Evolutionary conservation across 2,329 filamentous ascomycete genomes (phyloP), one percentile per base, ranked within the genome.

Genomic region (Fusarium palustre): DNA sequence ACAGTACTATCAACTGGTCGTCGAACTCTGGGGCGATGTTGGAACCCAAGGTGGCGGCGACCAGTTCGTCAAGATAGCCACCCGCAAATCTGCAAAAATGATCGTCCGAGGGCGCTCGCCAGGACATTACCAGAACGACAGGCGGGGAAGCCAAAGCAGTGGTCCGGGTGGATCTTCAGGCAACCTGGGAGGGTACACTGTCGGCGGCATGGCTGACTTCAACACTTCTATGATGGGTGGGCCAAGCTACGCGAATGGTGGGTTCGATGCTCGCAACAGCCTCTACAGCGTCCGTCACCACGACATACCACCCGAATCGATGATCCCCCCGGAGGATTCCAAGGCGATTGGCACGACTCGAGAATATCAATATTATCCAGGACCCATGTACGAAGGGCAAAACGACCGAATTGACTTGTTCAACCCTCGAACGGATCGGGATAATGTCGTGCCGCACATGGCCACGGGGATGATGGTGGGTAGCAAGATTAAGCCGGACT

Each of bases 1-100:
- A 76, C 94, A 97, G 74, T 97, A 94, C 78, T 97, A 97, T 75
- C 92, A 96, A 74, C 85, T 97, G n/a, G 88, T 97, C 46, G 90
- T 97, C 6, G 93, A 97, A 76, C 87, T 97, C 2, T 93, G 89
- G 79, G 92, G 87, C 10, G 90, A 94, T 68, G 81, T 93, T 10
- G 85, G 88, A 4, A 76, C 78, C 33, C 82, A 79, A 71, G 56
- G 33, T 47, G 79, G 59, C 61, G 76, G 70, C 20, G 85, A 87
- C 1, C 84, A 87, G 33, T 94, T 86, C 81, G 81, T 94, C 73
- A 91, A 91, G 75, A 84, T 96, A 53, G 92, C 92, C 5, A 87
- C 88, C 59, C 86, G 87, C 48, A 89, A 92, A 74, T 95, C 92
- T 8, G 89, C 91, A 62, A 92, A 91, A 76, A 92, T 96, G 86